A percentile compares a stretch with the other conserved stretches of the same genome.
Conservation (phyloP, 1,284 basidiomycete genomes). For the Rhodotorula sp. region DNA sequence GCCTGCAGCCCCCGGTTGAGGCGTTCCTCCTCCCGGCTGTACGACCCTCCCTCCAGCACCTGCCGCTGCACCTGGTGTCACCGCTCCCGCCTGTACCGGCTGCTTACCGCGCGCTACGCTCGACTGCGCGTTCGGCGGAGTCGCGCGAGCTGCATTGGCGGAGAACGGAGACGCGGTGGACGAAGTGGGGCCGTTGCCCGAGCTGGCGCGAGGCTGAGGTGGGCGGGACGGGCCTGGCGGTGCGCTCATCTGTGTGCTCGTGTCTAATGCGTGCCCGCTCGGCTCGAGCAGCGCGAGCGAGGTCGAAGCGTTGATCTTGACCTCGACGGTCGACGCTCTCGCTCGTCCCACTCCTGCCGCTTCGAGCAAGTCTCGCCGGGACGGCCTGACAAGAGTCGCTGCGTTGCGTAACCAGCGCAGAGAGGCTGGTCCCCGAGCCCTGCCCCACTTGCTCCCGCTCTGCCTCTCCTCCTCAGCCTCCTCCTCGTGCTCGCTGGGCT, state of each 20-base stretch:
- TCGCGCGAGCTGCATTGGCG: neutral
- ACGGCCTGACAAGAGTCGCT: too few species aligned
- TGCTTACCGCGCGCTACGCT: slow-evolving; percentile 13
- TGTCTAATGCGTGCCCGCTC: too few species aligned
- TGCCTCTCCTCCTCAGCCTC: neutral
- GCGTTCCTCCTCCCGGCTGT: neutral
- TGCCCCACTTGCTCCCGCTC: neutral
- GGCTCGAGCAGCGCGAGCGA: neutral
- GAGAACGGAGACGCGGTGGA: slow-evolving; percentile 11
- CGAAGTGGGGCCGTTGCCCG: neutral
- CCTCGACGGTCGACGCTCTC: neutral
- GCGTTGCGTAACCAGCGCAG: too few species aligned
- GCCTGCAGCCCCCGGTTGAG: neutral
- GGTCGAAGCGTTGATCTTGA: neutral
- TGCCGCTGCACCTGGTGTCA: neutral
- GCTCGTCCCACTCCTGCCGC: neutral
- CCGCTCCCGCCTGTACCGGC: neutral
- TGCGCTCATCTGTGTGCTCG: neutral
- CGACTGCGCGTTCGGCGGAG: neutral
- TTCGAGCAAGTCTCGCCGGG: neutral
- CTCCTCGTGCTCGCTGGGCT: neutral
- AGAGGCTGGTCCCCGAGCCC: too few species aligned
- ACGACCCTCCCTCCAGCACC: slow-evolving; percentile 3
- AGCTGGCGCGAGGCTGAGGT: neutral
- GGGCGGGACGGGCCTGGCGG: neutral